Evolutionary conservation across 495 filamentous ascomycete species (phyloP).

Genomic region (Penicillium dipodomyicola): DNA sequence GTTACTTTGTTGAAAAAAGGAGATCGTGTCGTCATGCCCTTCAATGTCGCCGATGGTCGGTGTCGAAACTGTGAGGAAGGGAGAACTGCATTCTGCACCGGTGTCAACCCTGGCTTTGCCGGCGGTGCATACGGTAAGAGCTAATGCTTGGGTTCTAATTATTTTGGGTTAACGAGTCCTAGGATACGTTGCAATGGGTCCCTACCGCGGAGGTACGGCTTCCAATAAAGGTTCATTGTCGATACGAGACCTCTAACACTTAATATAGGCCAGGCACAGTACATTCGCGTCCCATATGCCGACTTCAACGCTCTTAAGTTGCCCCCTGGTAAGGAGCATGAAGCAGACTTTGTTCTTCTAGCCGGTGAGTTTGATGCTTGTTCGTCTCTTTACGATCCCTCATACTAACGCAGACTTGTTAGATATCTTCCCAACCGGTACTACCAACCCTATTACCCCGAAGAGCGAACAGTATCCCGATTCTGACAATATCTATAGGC

Average conservation of each 20-base stretch:
- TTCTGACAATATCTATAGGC: slow-evolving; percentile 17
- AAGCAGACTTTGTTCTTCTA: slow-evolving; percentile 47
- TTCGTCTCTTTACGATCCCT: background rate
- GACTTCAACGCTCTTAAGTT: slow-evolving; percentile 54
- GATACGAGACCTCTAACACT: background rate
- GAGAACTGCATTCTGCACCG: slow-evolving; percentile 55
- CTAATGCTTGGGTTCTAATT: background rate
- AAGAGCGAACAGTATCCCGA: background rate
- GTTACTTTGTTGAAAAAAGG: slow-evolving; percentile 51
- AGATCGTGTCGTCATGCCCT: slow-evolving; percentile 57
- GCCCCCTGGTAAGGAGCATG: slow-evolving; percentile 43
- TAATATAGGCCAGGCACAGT: slow-evolving; percentile 47
- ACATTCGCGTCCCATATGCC: slow-evolving; percentile 55
- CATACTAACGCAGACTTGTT: slow-evolving; percentile 1
- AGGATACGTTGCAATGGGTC: slow-evolving; percentile 58
- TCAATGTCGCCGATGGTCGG: slow-evolving; percentile 58
- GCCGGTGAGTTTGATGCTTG: slow-evolving; percentile 26
- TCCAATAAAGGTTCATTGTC: background rate
- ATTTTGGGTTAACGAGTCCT: background rate
- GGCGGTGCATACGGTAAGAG: slow-evolving; percentile 53
- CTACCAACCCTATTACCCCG: background rate
- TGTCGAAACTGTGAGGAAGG: slow-evolving; percentile 60
- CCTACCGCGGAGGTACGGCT: slow-evolving; percentile 47
- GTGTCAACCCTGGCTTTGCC: slow-evolving; percentile 58
- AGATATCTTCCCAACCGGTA: slow-evolving; percentile 59